These are phyloP conservation scores for Thinopyrum elongatum DNA, from an alignment of 176 grass and related monocot genomes.

Conservation along the genomic window DNA sequence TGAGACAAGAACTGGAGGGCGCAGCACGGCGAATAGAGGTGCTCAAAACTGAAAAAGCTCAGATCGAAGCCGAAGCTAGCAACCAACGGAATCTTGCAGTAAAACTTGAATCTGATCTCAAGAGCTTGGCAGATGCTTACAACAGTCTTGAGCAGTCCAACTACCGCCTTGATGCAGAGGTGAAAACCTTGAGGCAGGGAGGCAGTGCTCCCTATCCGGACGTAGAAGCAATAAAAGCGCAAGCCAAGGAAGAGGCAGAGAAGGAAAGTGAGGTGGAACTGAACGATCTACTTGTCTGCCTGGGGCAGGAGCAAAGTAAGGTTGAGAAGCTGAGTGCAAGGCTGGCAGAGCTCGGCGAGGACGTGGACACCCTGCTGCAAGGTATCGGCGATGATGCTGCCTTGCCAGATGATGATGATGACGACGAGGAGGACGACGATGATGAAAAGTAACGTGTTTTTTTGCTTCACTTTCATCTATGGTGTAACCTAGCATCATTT, in stretches of 20 bases:
- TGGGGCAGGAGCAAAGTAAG: conserved; percentile 98
- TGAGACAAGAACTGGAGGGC: conserved; percentile 79
- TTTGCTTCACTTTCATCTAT: not conserved
- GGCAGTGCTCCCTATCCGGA: conserved; percentile 52
- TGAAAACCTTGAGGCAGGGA: conserved; percentile 58
- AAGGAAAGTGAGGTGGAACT: conserved; percentile 82
- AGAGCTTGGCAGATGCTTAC: conserved; percentile 93
- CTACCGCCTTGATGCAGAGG: conserved; percentile 64
- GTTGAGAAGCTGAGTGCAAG: conserved; percentile 87
- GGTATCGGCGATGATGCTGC: conserved; percentile 73
- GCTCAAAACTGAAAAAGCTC: conserved; percentile 69
- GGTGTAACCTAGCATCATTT: conserved; percentile 22
- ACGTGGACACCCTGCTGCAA: conserved; percentile 78
- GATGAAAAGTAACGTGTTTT: conserved; percentile 9
- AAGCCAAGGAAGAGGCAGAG: conserved; percentile 85
- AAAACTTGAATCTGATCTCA: conserved; percentile 93
- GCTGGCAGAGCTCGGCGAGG: conserved; percentile 76
- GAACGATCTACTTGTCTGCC: conserved; percentile 91
- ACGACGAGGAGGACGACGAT: conserved; percentile 20
- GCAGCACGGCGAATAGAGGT: conserved; percentile 51
- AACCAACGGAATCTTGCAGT: conserved; percentile 68
- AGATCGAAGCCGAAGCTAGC: conserved; percentile 65
- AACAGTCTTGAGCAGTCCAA: conserved; percentile 91
- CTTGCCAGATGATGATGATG: conserved; percentile 56
- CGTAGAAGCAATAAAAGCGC: conserved; percentile 63